Conservation (phyloP, 768 basidiomycete species). For the Boletus sp. region DNA sequence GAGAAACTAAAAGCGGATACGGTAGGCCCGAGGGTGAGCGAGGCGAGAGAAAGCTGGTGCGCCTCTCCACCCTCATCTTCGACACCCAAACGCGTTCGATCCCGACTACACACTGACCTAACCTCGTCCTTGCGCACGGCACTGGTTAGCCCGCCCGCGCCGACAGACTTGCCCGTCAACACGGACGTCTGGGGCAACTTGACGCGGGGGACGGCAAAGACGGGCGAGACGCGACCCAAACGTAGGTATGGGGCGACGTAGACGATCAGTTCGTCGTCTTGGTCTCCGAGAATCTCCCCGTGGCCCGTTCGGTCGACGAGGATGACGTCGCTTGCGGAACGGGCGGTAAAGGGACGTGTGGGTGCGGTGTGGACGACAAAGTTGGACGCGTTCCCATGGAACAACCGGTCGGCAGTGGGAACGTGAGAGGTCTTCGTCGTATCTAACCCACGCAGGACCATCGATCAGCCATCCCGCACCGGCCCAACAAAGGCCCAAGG, state of each 20-base stretch:
- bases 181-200: too few species aligned
- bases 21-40: too few species aligned
- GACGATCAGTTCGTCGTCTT: slow-evolving; percentile 61
- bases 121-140: too few species aligned
- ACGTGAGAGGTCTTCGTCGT: slow-evolving; percentile 53
- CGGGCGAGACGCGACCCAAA: slow-evolving; percentile 1
- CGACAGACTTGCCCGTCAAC: too few species aligned
- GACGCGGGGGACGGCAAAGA: too few species aligned
- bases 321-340: slow-evolving; percentile 22
- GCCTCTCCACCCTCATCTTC: too few species aligned
- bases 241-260: slow-evolving; percentile 77
- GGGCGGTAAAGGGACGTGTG: neutral
- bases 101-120: too few species aligned
- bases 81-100: too few species aligned
- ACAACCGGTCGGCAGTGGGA: slow-evolving; percentile 73
- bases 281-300: slow-evolving; percentile 18
- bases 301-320: slow-evolving; percentile 21
- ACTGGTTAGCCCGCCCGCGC: too few species aligned
- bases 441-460: neutral
- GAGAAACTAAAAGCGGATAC: too few species aligned
- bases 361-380: slow-evolving; percentile 49
- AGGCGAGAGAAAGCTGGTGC: too few species aligned
- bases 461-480: slow-evolving; percentile 1
- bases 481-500: neutral
- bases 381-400: slow-evolving; percentile 37